A percentile compares a stretch with the other conserved stretches of the same genome.
These are phyloP conservation scores for Phaffomyces opuntiae DNA, from an alignment of 805 yeast genomes.

Conservation along the genomic window DNA sequence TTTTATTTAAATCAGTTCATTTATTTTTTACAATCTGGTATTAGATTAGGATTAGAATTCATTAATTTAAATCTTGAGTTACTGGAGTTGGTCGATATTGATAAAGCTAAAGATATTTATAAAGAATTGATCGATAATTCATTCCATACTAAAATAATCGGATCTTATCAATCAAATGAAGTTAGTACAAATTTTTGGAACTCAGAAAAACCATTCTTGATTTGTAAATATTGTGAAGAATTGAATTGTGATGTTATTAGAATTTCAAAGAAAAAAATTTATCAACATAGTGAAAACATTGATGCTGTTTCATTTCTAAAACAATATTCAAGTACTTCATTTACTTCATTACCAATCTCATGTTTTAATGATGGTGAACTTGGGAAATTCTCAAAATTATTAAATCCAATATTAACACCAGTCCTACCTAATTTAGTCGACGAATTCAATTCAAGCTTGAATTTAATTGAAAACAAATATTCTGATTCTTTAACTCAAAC, in stretches of 20 bases:
- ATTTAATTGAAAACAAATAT: too few species aligned
- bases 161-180: background rate
- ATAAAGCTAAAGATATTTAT: background rate
- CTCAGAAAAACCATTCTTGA: background rate
- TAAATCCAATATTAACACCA: background rate
- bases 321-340: background rate
- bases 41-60: background rate
- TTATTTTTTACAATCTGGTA: background rate
- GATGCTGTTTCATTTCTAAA: background rate
- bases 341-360: background rate
- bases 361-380: background rate
- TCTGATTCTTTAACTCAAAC: too few species aligned
- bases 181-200: background rate
- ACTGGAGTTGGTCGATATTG: background rate
- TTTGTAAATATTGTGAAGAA: background rate
- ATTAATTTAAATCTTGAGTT: background rate
- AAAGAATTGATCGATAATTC: background rate
- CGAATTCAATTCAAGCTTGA: background rate
- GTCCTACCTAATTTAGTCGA: background rate
- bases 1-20: background rate
- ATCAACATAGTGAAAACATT: background rate
- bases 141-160: background rate
- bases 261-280: background rate
- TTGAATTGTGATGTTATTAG: background rate
- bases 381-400: background rate